Evolutionary conservation across 2,329 filamentous ascomycete species (phyloP).

Genomic region (Clathrospora elynae): DNA sequence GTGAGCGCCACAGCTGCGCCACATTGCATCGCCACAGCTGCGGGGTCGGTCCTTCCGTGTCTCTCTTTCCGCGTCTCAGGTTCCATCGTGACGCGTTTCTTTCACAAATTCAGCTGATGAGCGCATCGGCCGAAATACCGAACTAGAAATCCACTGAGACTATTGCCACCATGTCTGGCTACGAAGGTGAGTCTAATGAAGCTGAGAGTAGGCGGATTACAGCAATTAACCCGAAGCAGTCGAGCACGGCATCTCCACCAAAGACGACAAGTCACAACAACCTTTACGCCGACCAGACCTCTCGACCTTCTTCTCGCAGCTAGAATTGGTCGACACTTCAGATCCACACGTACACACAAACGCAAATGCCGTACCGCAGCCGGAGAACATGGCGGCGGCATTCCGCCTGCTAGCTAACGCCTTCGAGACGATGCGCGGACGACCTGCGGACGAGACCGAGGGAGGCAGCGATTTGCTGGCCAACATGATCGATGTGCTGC

Average conservation of each 20-base stretch:
- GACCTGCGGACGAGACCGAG: conserved; percentile 38
- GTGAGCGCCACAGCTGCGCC: conserved; percentile 1
- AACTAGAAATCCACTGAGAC: conserved; percentile 21
- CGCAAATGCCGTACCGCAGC: conserved; percentile 63
- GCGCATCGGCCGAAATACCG: conserved; percentile 2
- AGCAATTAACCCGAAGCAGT: conserved; percentile 45
- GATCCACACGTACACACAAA: conserved; percentile 58
- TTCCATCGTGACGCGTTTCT: conserved; percentile 20
- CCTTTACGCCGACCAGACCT: conserved; percentile 64
- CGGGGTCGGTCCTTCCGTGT: conserved; percentile 9
- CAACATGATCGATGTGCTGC: conserved; percentile 61
- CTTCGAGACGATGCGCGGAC: conserved; percentile 61
- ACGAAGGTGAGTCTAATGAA: conserved; percentile 48
- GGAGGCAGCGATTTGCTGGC: conserved; percentile 54
- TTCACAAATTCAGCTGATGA: conserved; percentile 15
- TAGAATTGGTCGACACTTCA: conserved; percentile 63
- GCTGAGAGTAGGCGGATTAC: conserved; percentile 7
- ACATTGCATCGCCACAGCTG: conserved; percentile 9
- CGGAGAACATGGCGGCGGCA: conserved; percentile 64
- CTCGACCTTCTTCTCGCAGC: conserved; percentile 67
- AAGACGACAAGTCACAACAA: conserved; percentile 44
- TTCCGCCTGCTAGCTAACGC: conserved; percentile 66
- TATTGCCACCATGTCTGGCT: conserved; percentile 51
- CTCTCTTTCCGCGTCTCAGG: conserved; percentile 8
- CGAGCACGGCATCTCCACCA: conserved; percentile 55